Evolutionary conservation across 2,329 filamentous ascomycete genomes (phyloP).

Genomic region (Diaporthe eres): DNA sequence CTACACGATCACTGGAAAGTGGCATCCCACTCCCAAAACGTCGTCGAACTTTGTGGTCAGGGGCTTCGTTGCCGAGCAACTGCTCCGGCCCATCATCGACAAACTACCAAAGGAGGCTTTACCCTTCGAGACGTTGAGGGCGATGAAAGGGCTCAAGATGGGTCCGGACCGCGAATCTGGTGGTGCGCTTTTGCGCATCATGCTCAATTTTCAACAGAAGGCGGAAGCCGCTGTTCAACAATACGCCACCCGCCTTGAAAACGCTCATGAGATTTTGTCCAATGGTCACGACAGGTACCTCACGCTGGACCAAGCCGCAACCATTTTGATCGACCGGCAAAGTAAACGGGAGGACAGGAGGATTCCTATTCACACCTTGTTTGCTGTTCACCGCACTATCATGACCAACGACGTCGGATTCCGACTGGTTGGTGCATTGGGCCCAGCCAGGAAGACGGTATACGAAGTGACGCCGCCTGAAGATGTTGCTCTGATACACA

Average conservation of each 20-base stretch:
- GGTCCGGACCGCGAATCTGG: conserved; percentile 61
- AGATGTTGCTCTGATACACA: conserved; percentile 66
- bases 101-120: conserved; percentile 52
- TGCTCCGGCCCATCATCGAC: conserved; percentile 58
- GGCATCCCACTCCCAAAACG: conserved; percentile 60
- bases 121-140: conserved; percentile 50
- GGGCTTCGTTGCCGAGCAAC: conserved; percentile 58
- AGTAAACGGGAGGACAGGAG: conserved; percentile 49
- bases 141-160: conserved; percentile 56
- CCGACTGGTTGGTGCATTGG: conserved; percentile 63
- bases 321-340: conserved; percentile 55
- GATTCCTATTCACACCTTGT: conserved; percentile 66
- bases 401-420: conserved; percentile 73
- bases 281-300: conserved; percentile 59
- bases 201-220: conserved; percentile 60
- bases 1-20: conserved; percentile 66
- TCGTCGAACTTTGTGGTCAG: conserved; percentile 65
- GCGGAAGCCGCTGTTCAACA: conserved; percentile 62
- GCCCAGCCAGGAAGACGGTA: conserved; percentile 66
- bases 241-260: conserved; percentile 63
- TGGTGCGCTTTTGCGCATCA: conserved; percentile 59
- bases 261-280: conserved; percentile 58
- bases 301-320: conserved; percentile 66
- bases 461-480: conserved; percentile 73
- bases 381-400: conserved; percentile 79